Conservation (phyloP, 2,329 filamentous ascomycete genomes). For the Epichloe typhina region DNA sequence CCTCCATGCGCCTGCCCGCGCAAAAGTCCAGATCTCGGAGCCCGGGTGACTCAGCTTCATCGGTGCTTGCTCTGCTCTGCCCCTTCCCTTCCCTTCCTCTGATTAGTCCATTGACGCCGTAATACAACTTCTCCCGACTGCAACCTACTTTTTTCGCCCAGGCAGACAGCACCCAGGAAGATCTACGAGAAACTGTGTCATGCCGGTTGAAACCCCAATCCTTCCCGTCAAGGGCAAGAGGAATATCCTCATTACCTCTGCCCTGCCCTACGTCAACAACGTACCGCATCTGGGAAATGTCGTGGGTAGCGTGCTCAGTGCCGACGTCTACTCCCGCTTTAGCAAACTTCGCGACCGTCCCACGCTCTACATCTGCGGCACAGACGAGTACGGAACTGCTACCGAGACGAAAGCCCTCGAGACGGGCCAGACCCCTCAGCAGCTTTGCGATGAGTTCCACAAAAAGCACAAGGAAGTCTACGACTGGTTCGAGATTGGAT, state of each 20-base stretch:
- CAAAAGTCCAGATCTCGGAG: not conserved
- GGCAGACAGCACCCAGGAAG: not conserved
- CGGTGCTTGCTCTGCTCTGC: too few species aligned
- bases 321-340: constrained; percentile 75
- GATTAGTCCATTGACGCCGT: not conserved
- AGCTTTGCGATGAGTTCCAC: constrained; percentile 89
- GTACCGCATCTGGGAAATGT: constrained; percentile 82
- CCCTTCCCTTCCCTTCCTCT: not conserved
- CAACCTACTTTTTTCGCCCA: not conserved
- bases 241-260: constrained; percentile 83
- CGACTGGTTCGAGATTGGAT: constrained; percentile 89
- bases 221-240: constrained; percentile 60
- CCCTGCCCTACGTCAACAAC: constrained; percentile 68
- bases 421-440: constrained; percentile 66
- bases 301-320: constrained; percentile 74
- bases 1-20: not conserved
- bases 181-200: not conserved
- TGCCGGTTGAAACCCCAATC: constrained; percentile 25
- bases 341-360: constrained; percentile 67
- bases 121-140: not conserved
- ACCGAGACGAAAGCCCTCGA: constrained; percentile 93
- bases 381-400: constrained; percentile 87
- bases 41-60: not conserved
- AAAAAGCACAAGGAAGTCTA: constrained; percentile 82
- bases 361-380: constrained; percentile 73